Base-by-base conservation (phyloP, 2,329 filamentous ascomycete genomes). In the Beauveria caledonica region DNA sequence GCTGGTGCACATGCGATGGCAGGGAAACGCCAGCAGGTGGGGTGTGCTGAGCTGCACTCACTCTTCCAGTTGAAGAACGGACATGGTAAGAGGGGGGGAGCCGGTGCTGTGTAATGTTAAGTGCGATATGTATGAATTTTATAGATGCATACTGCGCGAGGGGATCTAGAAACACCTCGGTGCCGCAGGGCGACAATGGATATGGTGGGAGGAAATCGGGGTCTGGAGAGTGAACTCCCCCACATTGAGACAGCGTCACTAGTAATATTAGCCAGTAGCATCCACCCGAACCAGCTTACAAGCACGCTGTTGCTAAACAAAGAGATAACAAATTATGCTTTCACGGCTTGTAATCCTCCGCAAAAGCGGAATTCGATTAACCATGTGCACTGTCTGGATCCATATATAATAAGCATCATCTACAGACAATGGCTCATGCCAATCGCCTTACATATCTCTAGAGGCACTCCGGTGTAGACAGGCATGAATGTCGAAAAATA, bases 1-100 rank as follows among this genome's bases (percentile, higher is more conserved):
- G 59, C 46, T 45, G 33, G 7, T 13, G 39, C 25, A 9, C 6
- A 45, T 25, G 44, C 19, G 15, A 42, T 21, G 42, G 33, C 50
- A 13, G 21, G 40, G 25, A 21, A 25, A n/a, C 11, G 40, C 21
- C 21, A 48, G n/a, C 6, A 11, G 27, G 54, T 3, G 44, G 45
- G 55, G 45, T 50, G 55, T 58, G 55, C 19, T 21, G 33, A 15
- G 52, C 40, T 9, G 21, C 9, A 65, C 74, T 29, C 67, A 77
- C 76, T 78, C 76, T 69, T 76, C 74, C 19, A 73, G 71, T 63
- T 77, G 76, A 58, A 78, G 73, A 60, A 78, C 74, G 52, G 76
- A 78, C 76, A 78, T 78, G 51, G 60, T 60, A n/a, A n/a, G 62
- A 13, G 25, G 25, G 19, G 15, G 33, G 5, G 2, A 17, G 7